A percentile compares a stretch with the other conserved stretches of the same genome.
Conservation (phyloP, 495 filamentous ascomycete genomes). For the Annulohypoxylon maeteangense region DNA sequence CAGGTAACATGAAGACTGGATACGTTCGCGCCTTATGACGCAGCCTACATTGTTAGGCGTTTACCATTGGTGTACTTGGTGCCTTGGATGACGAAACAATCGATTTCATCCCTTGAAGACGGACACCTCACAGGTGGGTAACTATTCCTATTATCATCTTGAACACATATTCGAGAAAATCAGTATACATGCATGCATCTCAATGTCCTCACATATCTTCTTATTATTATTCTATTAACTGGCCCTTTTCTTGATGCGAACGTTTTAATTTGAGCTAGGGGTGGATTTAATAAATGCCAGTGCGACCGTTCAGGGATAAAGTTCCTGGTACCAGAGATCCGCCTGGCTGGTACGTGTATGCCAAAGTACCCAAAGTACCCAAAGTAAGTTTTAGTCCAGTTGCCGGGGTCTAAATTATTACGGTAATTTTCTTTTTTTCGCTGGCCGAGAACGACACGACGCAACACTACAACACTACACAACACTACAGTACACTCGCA, state of each 20-base stretch:
- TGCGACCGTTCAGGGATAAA: slow-evolving; percentile 21
- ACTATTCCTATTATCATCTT: neutral
- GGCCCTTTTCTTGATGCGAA: neutral
- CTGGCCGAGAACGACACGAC: slow-evolving; percentile 38
- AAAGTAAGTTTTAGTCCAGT: slow-evolving; percentile 12
- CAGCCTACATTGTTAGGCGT: slow-evolving; percentile 20
- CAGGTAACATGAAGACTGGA: slow-evolving; percentile 32
- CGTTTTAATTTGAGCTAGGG: slow-evolving; percentile 20
- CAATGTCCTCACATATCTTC: neutral
- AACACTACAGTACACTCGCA: neutral
- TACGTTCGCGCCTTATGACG: slow-evolving; percentile 39
- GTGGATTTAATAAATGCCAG: slow-evolving; percentile 16
- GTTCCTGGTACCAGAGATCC: slow-evolving; percentile 27
- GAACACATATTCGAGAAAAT: neutral
- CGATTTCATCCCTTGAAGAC: neutral
- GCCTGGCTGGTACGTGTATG: slow-evolving; percentile 21
- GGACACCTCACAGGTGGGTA: slow-evolving; percentile 7
- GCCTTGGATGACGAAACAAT: slow-evolving; percentile 31
- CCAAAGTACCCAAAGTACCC: slow-evolving; percentile 16
- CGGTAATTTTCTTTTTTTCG: slow-evolving; percentile 31
- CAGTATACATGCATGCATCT: neutral
- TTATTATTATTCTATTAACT: neutral
- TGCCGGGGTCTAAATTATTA: slow-evolving; percentile 19
- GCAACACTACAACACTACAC: slow-evolving; percentile 18
- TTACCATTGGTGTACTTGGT: slow-evolving; percentile 17